Conservation (phyloP, 1,284 basidiomycete species). For the Hypsizygus ulmarius region DNA sequence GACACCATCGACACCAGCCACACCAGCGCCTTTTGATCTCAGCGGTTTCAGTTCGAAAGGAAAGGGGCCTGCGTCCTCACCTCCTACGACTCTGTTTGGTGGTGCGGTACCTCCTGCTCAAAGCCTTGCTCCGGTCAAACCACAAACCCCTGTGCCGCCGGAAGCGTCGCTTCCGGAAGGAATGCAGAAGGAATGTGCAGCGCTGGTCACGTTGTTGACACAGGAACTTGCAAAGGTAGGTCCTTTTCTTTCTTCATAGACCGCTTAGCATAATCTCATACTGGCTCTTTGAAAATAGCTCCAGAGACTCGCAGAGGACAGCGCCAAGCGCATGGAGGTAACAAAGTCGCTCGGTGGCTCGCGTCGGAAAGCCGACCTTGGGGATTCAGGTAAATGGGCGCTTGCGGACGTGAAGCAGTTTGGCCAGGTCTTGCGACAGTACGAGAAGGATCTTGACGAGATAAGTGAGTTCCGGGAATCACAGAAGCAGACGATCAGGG, state of each 20-base stretch:
- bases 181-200: constrained; percentile 58
- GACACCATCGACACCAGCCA: background rate
- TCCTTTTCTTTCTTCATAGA: constrained; percentile 10
- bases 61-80: background rate
- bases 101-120: constrained; percentile 5
- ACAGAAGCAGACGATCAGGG: constrained; percentile 43
- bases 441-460: constrained; percentile 50
- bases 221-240: constrained; percentile 35
- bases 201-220: constrained; percentile 34
- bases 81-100: constrained; percentile 7
- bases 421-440: constrained; percentile 44
- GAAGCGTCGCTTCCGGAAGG: constrained; percentile 41
- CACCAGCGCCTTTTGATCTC: background rate
- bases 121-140: constrained; percentile 7
- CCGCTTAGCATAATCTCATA: constrained; percentile 8
- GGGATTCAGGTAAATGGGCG: constrained; percentile 49
- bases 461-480: constrained; percentile 44
- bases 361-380: constrained; percentile 44
- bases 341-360: constrained; percentile 36
- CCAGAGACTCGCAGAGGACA: constrained; percentile 34
- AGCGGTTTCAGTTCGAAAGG: background rate
- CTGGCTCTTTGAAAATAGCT: constrained; percentile 34
- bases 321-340: constrained; percentile 30
- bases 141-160: no score
- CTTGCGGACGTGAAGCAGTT: constrained; percentile 53